phyloP scores from a whole-genome alignment of 306 rosid species.

The Senna siamea region DNA sequence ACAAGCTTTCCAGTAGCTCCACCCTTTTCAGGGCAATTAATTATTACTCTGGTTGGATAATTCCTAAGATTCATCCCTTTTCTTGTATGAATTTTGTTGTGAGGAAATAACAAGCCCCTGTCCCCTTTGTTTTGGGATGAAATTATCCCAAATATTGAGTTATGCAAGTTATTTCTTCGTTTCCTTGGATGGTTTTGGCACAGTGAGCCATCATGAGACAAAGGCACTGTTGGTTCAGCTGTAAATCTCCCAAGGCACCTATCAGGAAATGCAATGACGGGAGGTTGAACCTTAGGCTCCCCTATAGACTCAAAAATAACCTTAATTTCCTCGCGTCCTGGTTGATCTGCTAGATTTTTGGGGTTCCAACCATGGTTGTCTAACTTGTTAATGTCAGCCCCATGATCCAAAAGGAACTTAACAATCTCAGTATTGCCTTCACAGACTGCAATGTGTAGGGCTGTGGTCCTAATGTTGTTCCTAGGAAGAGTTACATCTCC shows the following conservation, averaged over 20 bases:
- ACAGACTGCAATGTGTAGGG: conserved; percentile 79
- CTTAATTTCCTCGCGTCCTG: conserved; percentile 71
- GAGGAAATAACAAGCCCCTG: conserved; percentile 43
- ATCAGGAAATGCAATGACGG: conserved; percentile 47
- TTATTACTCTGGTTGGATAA: conserved; percentile 53
- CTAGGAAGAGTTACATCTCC: conserved; percentile 64
- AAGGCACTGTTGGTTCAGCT: conserved; percentile 71
- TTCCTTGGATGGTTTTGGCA: conserved; percentile 63
- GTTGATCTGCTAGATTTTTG: conserved; percentile 80
- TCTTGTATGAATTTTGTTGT: conserved; percentile 25
- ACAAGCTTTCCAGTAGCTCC: conserved; percentile 70
- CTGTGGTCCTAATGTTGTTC: conserved; percentile 55
- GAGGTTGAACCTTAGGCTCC: conserved; percentile 50
- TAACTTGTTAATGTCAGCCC: conserved; percentile 67
- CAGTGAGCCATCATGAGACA: conserved; percentile 50
- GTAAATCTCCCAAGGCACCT: conserved; percentile 67
- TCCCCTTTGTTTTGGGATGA: conserved; percentile 64
- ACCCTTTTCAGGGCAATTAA: conserved; percentile 76
- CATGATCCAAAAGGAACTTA: conserved; percentile 62
- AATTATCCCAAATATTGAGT: conserved; percentile 85
- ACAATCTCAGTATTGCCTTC: conserved; percentile 71
- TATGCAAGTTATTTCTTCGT: conserved; percentile 62
- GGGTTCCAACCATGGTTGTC: conserved; percentile 78
- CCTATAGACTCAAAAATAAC: conserved; percentile 52
- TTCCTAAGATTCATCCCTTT: conserved; percentile 32